Conservation (phyloP, 2,329 filamentous ascomycete genomes). For the Hortaea werneckii region DNA sequence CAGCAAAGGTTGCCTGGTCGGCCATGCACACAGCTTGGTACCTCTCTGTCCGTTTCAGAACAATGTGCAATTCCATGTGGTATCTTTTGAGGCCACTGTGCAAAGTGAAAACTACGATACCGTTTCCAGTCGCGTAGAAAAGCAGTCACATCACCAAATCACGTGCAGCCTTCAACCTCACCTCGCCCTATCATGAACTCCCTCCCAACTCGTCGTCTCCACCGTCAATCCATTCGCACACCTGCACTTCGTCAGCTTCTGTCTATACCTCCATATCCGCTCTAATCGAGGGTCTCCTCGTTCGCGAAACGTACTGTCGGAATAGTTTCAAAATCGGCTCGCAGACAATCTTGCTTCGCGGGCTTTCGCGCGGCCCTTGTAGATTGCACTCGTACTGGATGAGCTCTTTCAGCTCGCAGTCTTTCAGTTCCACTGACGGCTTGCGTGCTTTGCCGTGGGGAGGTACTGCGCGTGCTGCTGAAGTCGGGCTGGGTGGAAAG, state of each 20-base stretch:
- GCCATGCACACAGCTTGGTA: no score
- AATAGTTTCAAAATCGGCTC: constrained; percentile 49
- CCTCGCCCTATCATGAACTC: neutral
- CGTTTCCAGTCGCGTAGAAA: no score
- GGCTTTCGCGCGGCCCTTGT: constrained; percentile 31
- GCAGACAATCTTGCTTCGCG: constrained; percentile 39
- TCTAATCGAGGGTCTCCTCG: neutral
- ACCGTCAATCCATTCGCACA: constrained; percentile 47
- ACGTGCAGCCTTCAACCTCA: neutral
- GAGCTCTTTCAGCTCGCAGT: constrained; percentile 50
- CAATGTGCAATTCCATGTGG: no score
- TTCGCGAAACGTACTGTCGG: constrained; percentile 39
- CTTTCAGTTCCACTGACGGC: constrained; percentile 37
- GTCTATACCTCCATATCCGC: neutral
- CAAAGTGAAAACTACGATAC: no score
- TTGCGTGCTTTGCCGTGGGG: constrained; percentile 44
- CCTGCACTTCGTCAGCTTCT: constrained; percentile 20
- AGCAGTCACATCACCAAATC: neutral
- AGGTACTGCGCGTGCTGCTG: constrained; percentile 41
- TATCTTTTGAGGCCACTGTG: no score
- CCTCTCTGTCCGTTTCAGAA: no score
- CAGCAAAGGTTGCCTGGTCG: no score
- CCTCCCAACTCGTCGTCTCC: constrained; percentile 51
- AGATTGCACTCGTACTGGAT: constrained; percentile 54
- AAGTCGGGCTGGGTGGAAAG: constrained; percentile 45